Evolutionary conservation across 2,329 filamentous ascomycete genomes (phyloP), one percentile per base, ranked within the genome.

Genomic region (Diaporthe sp.): DNA sequence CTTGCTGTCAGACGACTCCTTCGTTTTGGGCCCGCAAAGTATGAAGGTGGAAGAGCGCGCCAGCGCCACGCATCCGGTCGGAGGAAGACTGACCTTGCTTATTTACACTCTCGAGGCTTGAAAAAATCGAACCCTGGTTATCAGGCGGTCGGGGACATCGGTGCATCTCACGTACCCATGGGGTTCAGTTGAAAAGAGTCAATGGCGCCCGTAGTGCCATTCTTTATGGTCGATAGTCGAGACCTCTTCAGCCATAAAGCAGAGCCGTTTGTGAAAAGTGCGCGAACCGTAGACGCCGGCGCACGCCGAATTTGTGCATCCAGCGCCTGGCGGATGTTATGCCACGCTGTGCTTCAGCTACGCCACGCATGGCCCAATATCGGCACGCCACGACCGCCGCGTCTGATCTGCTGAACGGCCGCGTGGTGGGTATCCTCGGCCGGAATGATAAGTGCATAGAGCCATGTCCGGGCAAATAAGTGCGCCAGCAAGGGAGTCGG

Each of bases 371-470:
- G n/a, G 35, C 25, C 45, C 47, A 61, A 40, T 28, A n/a, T 75
- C 57, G 69, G 55, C 28, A 68, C 60, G 67, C 54, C 52, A 69
- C 60, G 68, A 47, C 64, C 64, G 55, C 55, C 70, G 71, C 35
- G 70, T 70, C 64, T 69, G 61, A 64, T 66, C 61, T 66, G 40
- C 64, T 54, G 30, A 47, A 40, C 55, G 47, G 28, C 61, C 71
- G 40, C 38, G 38, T 54, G 38, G 22, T 45, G 12, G 45, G 25
- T 19, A 42, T 45, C 15, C 38, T 50, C 74, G 61, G 38, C 45
- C 25, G 50, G 38, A 33, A 17, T 10, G 58, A 47, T 38, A 30
- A n/a, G 45, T 40, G 45, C 54, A 33, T n/a, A 50, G 52, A 12
- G 30, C 50, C 33, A 35, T 28, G 28, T 35, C 50, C 40, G 38